Conservation (phyloP, 2,329 filamentous ascomycete species). For the Colletotrichum acutatum region DNA sequence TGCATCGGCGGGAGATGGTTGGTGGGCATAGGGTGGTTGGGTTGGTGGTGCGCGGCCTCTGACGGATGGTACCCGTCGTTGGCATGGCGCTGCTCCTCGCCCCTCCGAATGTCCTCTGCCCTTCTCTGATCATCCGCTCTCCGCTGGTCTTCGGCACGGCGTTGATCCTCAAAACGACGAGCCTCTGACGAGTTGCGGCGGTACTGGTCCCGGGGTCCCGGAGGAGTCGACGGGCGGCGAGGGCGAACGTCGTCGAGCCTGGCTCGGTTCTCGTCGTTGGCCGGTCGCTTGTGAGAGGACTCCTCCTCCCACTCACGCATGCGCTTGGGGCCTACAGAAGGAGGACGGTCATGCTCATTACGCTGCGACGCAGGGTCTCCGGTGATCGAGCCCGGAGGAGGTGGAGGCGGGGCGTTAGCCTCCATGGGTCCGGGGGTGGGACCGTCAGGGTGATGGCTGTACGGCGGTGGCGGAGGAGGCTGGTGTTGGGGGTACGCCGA, state of each 20-base stretch:
- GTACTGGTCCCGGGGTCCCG: constrained; percentile 68
- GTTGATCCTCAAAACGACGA: constrained; percentile 72
- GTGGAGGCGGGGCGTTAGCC: constrained; percentile 74
- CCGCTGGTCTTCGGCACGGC: constrained; percentile 67
- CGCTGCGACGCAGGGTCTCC: constrained; percentile 74
- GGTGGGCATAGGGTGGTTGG: constrained; percentile 65
- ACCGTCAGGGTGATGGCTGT: constrained; percentile 77
- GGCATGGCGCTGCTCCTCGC: constrained; percentile 73
- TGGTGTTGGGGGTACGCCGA: constrained; percentile 85
- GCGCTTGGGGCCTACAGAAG: constrained; percentile 85
- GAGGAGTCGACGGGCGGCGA: constrained; percentile 80
- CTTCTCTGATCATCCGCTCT: constrained; percentile 69
- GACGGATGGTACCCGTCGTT: constrained; percentile 90
- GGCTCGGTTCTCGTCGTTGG: constrained; percentile 87
- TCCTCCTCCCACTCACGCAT: constrained; percentile 95
- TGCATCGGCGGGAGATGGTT: constrained; percentile 73
- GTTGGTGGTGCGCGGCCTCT: constrained; percentile 88
- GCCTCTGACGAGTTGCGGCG: constrained; percentile 83
- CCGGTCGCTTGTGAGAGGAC: constrained; percentile 81
- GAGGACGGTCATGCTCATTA: constrained; percentile 76
- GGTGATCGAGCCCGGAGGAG: constrained; percentile 62
- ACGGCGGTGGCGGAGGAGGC: constrained; percentile 58
- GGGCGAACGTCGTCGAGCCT: constrained; percentile 86
- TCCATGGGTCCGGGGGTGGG: constrained; percentile 70
- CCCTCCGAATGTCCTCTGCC: constrained; percentile 61